Percentiles rank a stretch among this genome's conserved stretches.
Conservation (phyloP, 306 rosid species). For the Lathyrus aphaca region DNA sequence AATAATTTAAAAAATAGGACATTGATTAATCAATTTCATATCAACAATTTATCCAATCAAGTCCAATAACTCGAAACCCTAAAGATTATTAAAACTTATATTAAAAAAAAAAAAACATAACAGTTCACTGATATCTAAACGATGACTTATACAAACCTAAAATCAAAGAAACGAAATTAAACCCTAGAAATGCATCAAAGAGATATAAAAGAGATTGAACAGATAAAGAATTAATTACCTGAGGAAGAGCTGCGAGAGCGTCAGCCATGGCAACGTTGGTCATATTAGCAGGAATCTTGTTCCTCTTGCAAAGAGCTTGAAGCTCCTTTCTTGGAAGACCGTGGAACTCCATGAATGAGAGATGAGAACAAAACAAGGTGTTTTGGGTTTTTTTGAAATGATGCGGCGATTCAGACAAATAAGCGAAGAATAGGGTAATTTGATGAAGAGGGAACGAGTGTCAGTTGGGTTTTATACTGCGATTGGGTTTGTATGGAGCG, state of each 20-base stretch:
- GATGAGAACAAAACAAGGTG: conserved; percentile 57
- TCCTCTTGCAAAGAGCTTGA: conserved; percentile 86
- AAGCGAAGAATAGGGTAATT: neutral
- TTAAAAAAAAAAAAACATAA: neutral
- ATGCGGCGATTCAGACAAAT: neutral
- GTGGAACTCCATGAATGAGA: conserved; percentile 67
- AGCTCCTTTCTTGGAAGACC: conserved; percentile 79
- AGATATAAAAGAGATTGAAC: no score
- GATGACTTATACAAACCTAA: neutral
- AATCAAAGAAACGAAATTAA: neutral
- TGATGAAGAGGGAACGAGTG: neutral
- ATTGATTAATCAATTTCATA: neutral
- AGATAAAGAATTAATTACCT: conserved; percentile 37
- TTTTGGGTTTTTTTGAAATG: conserved; percentile 32
- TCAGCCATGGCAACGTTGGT: conserved; percentile 91
- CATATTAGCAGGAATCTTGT: conserved; percentile 84
- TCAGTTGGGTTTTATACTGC: conserved; percentile 22
- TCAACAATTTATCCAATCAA: neutral
- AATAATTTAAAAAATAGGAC: neutral
- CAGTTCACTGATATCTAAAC: neutral
- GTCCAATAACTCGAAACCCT: neutral
- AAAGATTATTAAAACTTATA: neutral
- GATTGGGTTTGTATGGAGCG: neutral
- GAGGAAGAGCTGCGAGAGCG: conserved; percentile 66
- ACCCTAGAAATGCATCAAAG: neutral